phyloP scores from a whole-genome alignment of 352 stramenopile species.

The Phytopythium oedochilum region DNA sequence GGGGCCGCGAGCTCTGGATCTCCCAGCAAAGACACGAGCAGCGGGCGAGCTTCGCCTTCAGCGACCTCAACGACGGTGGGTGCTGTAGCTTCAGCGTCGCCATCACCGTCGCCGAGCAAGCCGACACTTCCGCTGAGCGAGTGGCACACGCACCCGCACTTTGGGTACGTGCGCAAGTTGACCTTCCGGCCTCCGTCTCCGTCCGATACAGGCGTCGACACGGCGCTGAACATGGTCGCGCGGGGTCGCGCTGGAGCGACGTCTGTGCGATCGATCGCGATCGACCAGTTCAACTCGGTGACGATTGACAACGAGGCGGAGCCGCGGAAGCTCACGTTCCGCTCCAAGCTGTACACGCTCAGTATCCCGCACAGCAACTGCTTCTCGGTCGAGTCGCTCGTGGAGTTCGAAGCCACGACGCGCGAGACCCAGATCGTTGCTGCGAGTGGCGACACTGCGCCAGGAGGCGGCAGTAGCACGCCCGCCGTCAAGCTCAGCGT shows the following conservation, averaged over 20 bases:
- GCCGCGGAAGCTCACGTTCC: constrained; percentile 34
- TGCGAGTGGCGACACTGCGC: not conserved
- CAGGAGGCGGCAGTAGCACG: not conserved
- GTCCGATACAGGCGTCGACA: not conserved
- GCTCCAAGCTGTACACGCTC: constrained; percentile 59
- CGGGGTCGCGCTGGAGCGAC: constrained; percentile 1
- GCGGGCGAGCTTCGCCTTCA: not conserved
- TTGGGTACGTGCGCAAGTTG: constrained; percentile 49
- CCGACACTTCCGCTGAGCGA: constrained; percentile 18
- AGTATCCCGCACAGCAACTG: constrained; percentile 63
- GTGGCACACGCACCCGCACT: constrained; percentile 48
- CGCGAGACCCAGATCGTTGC: constrained; percentile 8
- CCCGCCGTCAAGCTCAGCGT: constrained; percentile 16
- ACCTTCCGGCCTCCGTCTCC: constrained; percentile 28
- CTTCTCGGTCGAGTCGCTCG: constrained; percentile 53
- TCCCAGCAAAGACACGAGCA: not conserved
- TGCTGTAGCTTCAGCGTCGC: not conserved
- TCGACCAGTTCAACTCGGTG: constrained; percentile 60
- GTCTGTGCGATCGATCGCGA: constrained; percentile 31
- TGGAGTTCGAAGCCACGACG: constrained; percentile 38
- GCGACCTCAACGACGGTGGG: not conserved
- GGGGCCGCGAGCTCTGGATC: not conserved
- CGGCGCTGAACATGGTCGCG: not conserved
- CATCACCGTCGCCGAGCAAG: not conserved
- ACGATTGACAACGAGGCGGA: constrained; percentile 21